These are phyloP conservation scores for Pseudotulostoma volvatum DNA, from an alignment of 495 filamentous ascomycete species.

Conservation along the genomic window DNA sequence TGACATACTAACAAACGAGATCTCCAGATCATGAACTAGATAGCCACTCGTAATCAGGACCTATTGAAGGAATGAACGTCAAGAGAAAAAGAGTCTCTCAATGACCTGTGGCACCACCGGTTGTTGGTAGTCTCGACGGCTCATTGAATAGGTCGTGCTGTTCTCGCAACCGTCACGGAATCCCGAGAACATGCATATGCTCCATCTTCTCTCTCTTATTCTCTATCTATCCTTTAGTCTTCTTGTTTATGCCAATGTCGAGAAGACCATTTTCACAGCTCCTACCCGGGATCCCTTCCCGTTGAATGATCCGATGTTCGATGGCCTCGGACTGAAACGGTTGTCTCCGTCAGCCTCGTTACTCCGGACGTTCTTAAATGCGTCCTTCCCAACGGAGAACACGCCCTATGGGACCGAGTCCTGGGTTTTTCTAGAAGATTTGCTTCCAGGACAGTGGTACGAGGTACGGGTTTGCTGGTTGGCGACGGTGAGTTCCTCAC, in stretches of 20 bases:
- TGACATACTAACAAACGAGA: too few relatives aligned
- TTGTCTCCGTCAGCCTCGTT: slow-evolving; percentile 40
- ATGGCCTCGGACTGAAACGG: slow-evolving; percentile 45
- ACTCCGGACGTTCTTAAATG: slow-evolving; percentile 43
- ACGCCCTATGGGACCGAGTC: slow-evolving; percentile 44
- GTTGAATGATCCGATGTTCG: slow-evolving; percentile 38
- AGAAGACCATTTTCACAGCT: slow-evolving; percentile 79
- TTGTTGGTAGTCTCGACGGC: too few relatives aligned
- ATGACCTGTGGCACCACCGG: too few relatives aligned
- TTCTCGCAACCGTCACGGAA: too few relatives aligned
- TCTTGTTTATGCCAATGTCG: slow-evolving; percentile 49
- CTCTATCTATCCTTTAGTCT: slow-evolving; percentile 17
- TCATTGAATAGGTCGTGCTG: too few relatives aligned
- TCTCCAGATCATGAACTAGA: too few relatives aligned
- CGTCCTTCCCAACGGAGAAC: slow-evolving; percentile 43
- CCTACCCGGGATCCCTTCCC: slow-evolving; percentile 40
- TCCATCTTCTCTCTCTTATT: slow-evolving; percentile 8
- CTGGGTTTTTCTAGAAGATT: slow-evolving; percentile 71
- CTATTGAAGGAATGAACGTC: too few relatives aligned
- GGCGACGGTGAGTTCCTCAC: slow-evolving; percentile 52
- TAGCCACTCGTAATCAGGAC: too few relatives aligned
- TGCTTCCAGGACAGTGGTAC: slow-evolving; percentile 60
- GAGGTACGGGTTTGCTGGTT: slow-evolving; percentile 91
- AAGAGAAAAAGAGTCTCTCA: too few relatives aligned
- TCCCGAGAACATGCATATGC: neutral